Evolutionary conservation across 2,329 filamentous ascomycete genomes (phyloP), one percentile per base, ranked within the genome.

Genomic region (Lecanosticta acicola): DNA sequence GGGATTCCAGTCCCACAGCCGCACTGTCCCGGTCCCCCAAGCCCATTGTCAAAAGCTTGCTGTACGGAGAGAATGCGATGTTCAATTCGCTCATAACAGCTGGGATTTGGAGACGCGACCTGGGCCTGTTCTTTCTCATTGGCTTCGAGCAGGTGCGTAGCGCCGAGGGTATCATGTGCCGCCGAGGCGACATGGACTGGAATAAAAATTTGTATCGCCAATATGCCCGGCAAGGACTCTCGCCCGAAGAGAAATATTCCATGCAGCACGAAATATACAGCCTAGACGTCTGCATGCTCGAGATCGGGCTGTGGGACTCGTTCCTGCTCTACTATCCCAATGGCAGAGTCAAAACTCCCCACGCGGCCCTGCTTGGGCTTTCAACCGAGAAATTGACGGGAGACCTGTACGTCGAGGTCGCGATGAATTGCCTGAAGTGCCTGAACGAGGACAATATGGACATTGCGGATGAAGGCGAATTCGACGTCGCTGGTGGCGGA

Each of bases 221-320:
- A 50, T 73, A 75, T 0, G 48, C 52, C 0, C 68, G 75, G 0
- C 74, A 77, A 51, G 74, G 75, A 0, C 17, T 63, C 0, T 49
- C 52, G 2, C 62, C 66, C 0, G 57, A 66, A 19, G 65, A 71
- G 1, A 44, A 52, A 0, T 79, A 75, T 49, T 58, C 51, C 2
- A 77, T 78, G 70, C 69, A 75, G 41, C 76, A 80, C 53, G 76
- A 79, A 48, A 73, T 80, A 9, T 79, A 79, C 57, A 76, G 73
- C 43, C 65, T 79, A 0, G 76, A 76, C 0, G 72, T 78, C 0
- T 75, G 71, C 39, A 62, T 80, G 1, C 59, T 80, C 0, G 76
- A 79, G 54, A 68, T 79, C 19, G 75, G 74, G 0, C 49, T 79
- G 0, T 76, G 74, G 72, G 44, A 62, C 1, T 68, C 63, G 0